These are phyloP conservation scores for Pseudohyphozyma bogoriensis DNA, from an alignment of 768 basidiomycete genomes.

Conservation along the genomic window DNA sequence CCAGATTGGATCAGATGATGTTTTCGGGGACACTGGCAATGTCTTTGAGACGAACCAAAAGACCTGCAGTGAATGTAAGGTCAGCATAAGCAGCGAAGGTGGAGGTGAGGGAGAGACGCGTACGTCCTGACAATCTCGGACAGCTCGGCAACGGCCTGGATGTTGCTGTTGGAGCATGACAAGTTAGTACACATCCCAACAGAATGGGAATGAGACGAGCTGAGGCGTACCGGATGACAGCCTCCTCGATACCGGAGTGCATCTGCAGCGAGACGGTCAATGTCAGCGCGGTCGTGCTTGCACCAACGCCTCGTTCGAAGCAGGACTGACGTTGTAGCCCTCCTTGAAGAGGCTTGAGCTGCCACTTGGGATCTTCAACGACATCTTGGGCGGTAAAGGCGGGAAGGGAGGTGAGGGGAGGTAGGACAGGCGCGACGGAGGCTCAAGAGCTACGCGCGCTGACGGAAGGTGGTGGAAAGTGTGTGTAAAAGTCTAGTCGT, in stretches of 20 bases:
- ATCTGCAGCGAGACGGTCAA: constrained; percentile 9
- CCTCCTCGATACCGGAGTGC: constrained; percentile 88
- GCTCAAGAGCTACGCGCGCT: neutral
- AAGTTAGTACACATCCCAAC: too few relatives aligned
- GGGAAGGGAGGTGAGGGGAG: neutral
- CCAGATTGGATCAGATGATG: neutral
- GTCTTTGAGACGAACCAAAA: constrained; percentile 13
- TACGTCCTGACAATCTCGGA: constrained; percentile 82
- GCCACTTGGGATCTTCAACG: constrained; percentile 13
- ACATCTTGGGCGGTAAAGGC: neutral
- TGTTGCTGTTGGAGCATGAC: constrained; percentile 50
- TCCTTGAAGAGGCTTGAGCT: constrained; percentile 69
- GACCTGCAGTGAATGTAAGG: constrained; percentile 7
- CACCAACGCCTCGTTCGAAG: neutral
- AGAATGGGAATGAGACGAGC: too few relatives aligned
- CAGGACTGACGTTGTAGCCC: constrained; percentile 67
- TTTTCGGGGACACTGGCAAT: neutral
- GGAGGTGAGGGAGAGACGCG: neutral
- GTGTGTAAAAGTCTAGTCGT: neutral
- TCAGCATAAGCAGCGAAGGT: neutral
- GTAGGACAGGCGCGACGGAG: too few relatives aligned
- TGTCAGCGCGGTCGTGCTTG: neutral
- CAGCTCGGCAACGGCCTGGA: constrained; percentile 88
- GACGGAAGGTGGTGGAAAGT: neutral
- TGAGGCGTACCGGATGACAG: constrained; percentile 80